Percentiles rank a stretch among this genome's conserved stretches.
phyloP scores from a whole-genome alignment of 2,329 filamentous ascomycete species.

The Fusarium succisae region DNA sequence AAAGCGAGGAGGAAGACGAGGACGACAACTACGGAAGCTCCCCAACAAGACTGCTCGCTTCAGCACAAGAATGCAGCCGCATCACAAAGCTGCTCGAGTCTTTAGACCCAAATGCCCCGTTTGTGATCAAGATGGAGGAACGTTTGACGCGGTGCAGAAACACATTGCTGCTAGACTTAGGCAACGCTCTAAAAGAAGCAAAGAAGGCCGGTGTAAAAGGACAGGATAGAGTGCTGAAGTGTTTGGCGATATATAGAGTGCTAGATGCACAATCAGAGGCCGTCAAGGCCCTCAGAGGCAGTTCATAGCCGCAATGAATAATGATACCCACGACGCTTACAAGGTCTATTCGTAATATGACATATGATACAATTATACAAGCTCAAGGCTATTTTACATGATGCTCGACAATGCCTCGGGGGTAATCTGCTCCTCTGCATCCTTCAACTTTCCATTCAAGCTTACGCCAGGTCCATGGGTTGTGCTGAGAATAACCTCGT shows the following conservation, averaged over 20 bases:
- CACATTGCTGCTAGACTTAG: slow-evolving; percentile 65
- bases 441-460: slow-evolving; percentile 80
- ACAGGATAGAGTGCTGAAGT: slow-evolving; percentile 58
- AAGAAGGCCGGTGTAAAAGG: slow-evolving; percentile 55
- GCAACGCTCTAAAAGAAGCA: slow-evolving; percentile 58
- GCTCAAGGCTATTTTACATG: slow-evolving; percentile 55
- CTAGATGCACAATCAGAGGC: slow-evolving; percentile 64
- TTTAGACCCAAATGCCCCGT: slow-evolving; percentile 58
- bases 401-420: slow-evolving; percentile 62
- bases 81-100: slow-evolving; percentile 54
- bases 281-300: slow-evolving; percentile 57
- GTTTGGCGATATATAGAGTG: slow-evolving; percentile 62
- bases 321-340: slow-evolving; percentile 45
- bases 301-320: slow-evolving; percentile 40
- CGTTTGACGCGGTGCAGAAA: slow-evolving; percentile 63
- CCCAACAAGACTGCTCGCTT: slow-evolving; percentile 55
- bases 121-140: slow-evolving; percentile 62
- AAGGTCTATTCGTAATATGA: slow-evolving; percentile 42
- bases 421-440: slow-evolving; percentile 65
- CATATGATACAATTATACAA: slow-evolving; percentile 53
- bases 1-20: slow-evolving; percentile 54
- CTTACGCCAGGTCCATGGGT: slow-evolving; percentile 88
- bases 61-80: slow-evolving; percentile 57
- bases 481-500: slow-evolving; percentile 81
- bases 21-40: slow-evolving; percentile 55